phyloP scores from a whole-genome alignment of 202 grass and related monocot species.

The Hordeum pubiflorum region DNA sequence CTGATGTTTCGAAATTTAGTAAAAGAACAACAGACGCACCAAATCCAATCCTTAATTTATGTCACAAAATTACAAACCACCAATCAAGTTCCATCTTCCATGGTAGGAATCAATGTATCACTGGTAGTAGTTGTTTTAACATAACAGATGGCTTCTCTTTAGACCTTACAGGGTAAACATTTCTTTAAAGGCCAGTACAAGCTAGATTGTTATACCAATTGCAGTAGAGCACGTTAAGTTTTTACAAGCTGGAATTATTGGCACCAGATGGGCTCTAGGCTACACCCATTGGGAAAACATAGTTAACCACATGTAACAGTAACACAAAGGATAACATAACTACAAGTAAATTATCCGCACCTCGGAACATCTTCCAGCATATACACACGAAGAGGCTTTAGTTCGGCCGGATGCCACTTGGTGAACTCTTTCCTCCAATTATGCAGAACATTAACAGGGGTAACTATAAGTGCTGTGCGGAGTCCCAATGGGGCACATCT shows the following conservation, averaged over 20 bases:
- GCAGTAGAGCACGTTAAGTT: neutral
- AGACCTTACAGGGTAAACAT: neutral
- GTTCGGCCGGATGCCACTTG: constrained; percentile 73
- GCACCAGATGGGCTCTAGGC: neutral
- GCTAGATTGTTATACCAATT: constrained; percentile 1
- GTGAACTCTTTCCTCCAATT: constrained; percentile 89
- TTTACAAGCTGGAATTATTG: neutral
- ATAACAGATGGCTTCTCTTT: constrained; percentile 5
- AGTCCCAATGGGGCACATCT: constrained; percentile 63
- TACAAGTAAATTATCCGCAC: constrained; percentile 30
- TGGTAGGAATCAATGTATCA: neutral
- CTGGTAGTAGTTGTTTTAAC: neutral
- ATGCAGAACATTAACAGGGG: constrained; percentile 96
- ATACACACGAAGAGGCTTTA: constrained; percentile 66
- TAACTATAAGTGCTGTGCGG: constrained; percentile 78
- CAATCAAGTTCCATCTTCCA: neutral
- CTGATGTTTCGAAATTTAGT: neutral
- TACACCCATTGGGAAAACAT: neutral
- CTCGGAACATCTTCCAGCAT: constrained; percentile 89
- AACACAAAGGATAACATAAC: constrained; percentile 18
- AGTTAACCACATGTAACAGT: neutral
- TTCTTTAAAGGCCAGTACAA: neutral
- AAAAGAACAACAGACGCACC: neutral
- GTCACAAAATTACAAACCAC: neutral
- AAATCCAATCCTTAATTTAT: neutral